These are phyloP conservation scores for Lagerstroemia fauriei DNA, from an alignment of 441 rosid genomes.

Conservation along the genomic window DNA sequence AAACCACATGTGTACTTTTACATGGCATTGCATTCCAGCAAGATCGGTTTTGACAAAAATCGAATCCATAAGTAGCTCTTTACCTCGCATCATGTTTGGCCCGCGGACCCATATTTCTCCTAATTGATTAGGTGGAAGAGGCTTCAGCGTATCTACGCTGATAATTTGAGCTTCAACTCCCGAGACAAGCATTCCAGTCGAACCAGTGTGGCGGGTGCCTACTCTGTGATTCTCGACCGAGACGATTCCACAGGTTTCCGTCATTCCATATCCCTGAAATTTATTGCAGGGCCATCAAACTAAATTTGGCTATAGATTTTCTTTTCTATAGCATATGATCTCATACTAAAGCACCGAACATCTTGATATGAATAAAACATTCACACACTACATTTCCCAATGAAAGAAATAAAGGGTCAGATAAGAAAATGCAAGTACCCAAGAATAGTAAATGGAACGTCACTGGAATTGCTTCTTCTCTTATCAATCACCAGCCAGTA, in stretches of 20 bases:
- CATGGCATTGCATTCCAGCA: neutral
- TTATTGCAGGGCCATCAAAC: conserved; percentile 10
- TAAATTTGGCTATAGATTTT: conserved; percentile 6
- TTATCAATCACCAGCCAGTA: neutral
- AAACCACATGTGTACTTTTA: neutral
- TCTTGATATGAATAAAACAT: neutral
- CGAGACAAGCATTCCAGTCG: conserved; percentile 64
- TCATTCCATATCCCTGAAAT: conserved; percentile 87
- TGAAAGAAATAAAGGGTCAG: neutral
- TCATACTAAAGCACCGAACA: neutral
- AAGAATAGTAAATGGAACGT: neutral
- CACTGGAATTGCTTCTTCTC: neutral
- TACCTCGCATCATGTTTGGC: conserved; percentile 84
- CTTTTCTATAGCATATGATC: too few relatives aligned
- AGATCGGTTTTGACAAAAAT: neutral
- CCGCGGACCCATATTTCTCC: conserved; percentile 93
- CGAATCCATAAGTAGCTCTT: neutral
- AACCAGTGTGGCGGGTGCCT: conserved; percentile 54
- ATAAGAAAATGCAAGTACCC: neutral
- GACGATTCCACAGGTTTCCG: conserved; percentile 68
- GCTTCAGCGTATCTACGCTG: conserved; percentile 52
- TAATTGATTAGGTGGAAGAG: conserved; percentile 62
- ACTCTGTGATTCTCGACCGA: conserved; percentile 51
- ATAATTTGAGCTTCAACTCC: conserved; percentile 74
- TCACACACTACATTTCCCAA: neutral